Evolutionary conservation across 2,329 filamentous ascomycete genomes (phyloP), one percentile per base, ranked within the genome.

Genomic region (Penicillium verrucosum): DNA sequence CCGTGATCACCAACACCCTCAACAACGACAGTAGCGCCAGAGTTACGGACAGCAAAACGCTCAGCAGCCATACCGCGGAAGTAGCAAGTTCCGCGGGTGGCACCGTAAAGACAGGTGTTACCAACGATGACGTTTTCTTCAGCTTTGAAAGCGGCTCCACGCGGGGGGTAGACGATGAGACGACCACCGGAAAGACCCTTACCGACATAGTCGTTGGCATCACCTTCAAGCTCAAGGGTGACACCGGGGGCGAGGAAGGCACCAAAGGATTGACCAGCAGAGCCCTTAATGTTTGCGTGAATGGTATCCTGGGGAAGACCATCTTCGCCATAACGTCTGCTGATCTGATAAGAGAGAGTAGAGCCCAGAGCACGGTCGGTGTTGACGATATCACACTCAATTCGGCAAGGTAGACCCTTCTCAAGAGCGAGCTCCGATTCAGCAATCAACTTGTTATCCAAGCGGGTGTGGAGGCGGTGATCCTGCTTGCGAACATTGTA

Each of bases 401-500:
- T 94, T 56, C 93, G 85, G 59, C 90, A 94, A 14, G 93, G 93
- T 16, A 97, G 80, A 32, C 93, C 92, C 81, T 96, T 97, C 77
- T 97, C 92, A 12, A 97, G 83, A 38, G 93, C 95, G 66, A 96
- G 81, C 77, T 97, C 93, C 9, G 92, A 92, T 77, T 97, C 93
- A 0, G 92, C 91, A 68, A 97, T 96, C 54, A 97, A 84, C 81
- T 97, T 97, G 80, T 97, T 97, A 75, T 97, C 93, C 11, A 97
- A 82, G 68, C 93, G 90, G 60, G 92, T 87, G 74, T 97, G 92
- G 21, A 97, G 87, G 71, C 89, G 87, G 77, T 97, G 93, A 67
- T 97, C 93, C 77, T 97, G 93, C 82, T 96, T 97, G 76, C 93
- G 89, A 57, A 97, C 92, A 69, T 97, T 97, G 84, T 96, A 97